phyloP scores from a whole-genome alignment of 73 alveolate genomes.

The Stentor coeruleus region DNA sequence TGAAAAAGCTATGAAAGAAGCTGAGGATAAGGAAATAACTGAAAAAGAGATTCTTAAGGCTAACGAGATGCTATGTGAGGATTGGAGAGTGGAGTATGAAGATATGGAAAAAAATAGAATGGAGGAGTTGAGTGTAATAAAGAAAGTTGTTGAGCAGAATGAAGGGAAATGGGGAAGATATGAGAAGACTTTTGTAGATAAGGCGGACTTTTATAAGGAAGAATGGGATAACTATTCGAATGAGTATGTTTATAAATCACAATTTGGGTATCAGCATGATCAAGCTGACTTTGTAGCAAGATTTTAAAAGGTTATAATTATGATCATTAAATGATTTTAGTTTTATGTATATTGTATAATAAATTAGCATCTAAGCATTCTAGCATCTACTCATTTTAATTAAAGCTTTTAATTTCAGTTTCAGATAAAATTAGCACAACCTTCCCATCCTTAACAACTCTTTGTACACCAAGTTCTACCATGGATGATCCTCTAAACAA shows the following conservation, averaged over 20 bases:
- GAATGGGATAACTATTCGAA: slow-evolving; percentile 42
- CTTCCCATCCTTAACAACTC: background rate
- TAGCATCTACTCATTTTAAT: background rate
- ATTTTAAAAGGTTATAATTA: background rate
- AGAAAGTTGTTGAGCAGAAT: background rate
- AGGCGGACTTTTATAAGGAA: background rate
- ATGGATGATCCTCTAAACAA: background rate
- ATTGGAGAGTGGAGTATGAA: too few relatives aligned
- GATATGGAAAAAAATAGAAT: too few relatives aligned
- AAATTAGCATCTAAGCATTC: background rate
- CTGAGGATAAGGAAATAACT: too few relatives aligned
- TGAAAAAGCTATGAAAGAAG: too few relatives aligned
- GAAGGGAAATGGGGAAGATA: slow-evolving; percentile 54
- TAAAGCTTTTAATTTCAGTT: background rate
- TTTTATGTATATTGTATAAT: too few relatives aligned
- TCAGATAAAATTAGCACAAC: background rate
- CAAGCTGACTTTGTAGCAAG: background rate
- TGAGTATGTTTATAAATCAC: background rate
- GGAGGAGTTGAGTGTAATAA: background rate
- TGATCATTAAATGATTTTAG: background rate
- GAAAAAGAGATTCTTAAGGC: too few relatives aligned
- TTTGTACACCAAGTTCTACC: background rate
- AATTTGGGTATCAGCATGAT: background rate
- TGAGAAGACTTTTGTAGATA: slow-evolving; percentile 46
- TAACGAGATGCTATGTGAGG: too few relatives aligned